These are phyloP conservation scores for Pseudodiploospora longispora DNA, from an alignment of 2,329 filamentous ascomycete species.

Conservation along the genomic window DNA sequence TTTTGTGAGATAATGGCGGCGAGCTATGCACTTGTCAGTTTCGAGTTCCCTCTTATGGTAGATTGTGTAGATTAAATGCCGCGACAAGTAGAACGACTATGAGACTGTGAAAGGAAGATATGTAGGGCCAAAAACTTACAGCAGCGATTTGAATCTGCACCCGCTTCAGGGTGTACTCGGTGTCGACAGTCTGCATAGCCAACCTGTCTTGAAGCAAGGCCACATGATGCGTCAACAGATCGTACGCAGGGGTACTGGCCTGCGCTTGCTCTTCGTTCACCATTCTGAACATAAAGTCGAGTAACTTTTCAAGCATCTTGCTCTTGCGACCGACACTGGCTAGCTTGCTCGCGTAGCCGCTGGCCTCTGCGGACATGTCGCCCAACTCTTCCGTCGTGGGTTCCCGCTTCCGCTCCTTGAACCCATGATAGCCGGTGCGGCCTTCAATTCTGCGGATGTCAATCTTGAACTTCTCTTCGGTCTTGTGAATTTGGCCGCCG, in stretches of 20 bases:
- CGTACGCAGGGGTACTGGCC: conserved; percentile 1
- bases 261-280: conserved; percentile 4
- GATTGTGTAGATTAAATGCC: too few relatives aligned
- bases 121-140: conserved; percentile 16
- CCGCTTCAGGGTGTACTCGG: conserved; percentile 26
- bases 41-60: neutral
- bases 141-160: conserved; percentile 31
- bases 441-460: conserved; percentile 26
- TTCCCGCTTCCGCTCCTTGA: conserved; percentile 10
- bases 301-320: conserved; percentile 24
- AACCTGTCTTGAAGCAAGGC: conserved; percentile 22
- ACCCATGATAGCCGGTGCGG: conserved; percentile 27
- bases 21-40: conserved; percentile 17
- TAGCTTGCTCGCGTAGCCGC: conserved; percentile 26
- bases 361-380: conserved; percentile 24
- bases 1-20: conserved; percentile 30
- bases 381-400: conserved; percentile 21
- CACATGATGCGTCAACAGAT: conserved; percentile 19
- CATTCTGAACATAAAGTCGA: conserved; percentile 20
- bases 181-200: conserved; percentile 29
- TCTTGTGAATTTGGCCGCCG: conserved; percentile 23
- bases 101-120: neutral
- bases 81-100: too few relatives aligned
- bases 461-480: conserved; percentile 23
- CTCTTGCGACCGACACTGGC: conserved; percentile 30